Evolutionary conservation across 2,329 filamentous ascomycete species (phyloP), one percentile per base, ranked within the genome.

Genomic region (Fusarium coicis): DNA sequence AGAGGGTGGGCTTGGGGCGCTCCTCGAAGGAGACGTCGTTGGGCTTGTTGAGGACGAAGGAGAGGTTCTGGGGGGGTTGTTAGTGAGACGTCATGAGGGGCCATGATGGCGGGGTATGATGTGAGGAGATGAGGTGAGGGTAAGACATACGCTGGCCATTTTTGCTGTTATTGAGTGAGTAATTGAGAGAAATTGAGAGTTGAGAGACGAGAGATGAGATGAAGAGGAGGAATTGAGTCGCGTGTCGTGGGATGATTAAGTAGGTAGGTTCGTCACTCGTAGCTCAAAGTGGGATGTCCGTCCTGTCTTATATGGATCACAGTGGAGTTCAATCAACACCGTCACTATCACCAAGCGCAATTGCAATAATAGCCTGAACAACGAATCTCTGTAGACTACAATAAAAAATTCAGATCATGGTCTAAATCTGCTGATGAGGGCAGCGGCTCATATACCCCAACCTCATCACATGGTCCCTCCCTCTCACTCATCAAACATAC

Each of bases 21-120:
- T 96, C 91, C 83, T 92, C 91, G 84, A 91, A 97, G 72, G 86
- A 85, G 77, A 97, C 92, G 77, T 92, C 88, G 81, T 90, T 87
- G 68, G 91, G 87, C 76, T 93, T 92, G 83, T 95, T 90, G 77
- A 97, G 93, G 81, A 97, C 86, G 84, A 96, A 96, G 60, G 93
- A 96, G 75, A 92, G 90, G 83, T 96, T 96, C 93, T 94, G 76
- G 19, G 37, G 30, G 11, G 5, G 18, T 2, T 28, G 46, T 72
- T 44, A 68, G 69, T 53, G 37, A 44, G 57, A 71, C 70, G 62
- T 63, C 70, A 73, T 70, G 68, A 70, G 68, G 67, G 66, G 66
- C 44, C 68, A 72, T 62, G 56, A 63, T 68, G 53, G 58, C 49
- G 70, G 70, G 73, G 68, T 59, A 55, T 62, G 34, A 46, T 21